A percentile compares a stretch with the other conserved stretches of the same genome.
These are phyloP conservation scores for Collybia nuda DNA, from an alignment of 768 basidiomycete species.

Conservation along the genomic window DNA sequence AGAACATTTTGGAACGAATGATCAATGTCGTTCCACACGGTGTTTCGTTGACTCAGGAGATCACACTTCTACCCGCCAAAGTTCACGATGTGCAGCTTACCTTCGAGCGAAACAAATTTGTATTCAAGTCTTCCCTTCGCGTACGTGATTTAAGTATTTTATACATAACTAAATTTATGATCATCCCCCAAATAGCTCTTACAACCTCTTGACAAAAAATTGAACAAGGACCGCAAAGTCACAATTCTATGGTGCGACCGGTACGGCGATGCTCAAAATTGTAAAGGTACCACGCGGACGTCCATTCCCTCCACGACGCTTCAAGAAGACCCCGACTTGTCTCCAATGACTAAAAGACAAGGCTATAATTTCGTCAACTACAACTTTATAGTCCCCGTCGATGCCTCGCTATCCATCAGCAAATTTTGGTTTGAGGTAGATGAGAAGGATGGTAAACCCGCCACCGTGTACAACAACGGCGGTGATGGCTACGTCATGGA, in stretches of 20 bases:
- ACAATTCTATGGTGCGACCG: constrained; percentile 43
- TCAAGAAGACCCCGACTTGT: constrained; percentile 31
- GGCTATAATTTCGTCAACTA: constrained; percentile 39
- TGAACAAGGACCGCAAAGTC: constrained; percentile 37
- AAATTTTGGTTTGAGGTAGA: constrained; percentile 52
- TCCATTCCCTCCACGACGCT: constrained; percentile 27
- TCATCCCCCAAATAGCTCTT: constrained; percentile 22
- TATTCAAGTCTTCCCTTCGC: constrained; percentile 39
- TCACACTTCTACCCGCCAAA: constrained; percentile 41
- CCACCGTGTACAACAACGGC: constrained; percentile 38
- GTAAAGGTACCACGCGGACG: constrained; percentile 30
- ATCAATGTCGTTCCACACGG: constrained; percentile 45
- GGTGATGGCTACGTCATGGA: constrained; percentile 38
- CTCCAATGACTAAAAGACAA: constrained; percentile 32
- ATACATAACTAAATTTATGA: too few relatives aligned
- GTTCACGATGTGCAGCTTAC: constrained; percentile 36
- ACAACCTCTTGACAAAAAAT: constrained; percentile 29
- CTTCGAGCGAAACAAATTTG: constrained; percentile 32
- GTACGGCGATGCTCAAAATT: constrained; percentile 32
- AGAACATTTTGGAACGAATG: constrained; percentile 41
- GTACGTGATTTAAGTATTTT: constrained; percentile 22
- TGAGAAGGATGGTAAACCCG: constrained; percentile 38
- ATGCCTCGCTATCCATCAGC: constrained; percentile 38
- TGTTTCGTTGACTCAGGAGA: constrained; percentile 44
- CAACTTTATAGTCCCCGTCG: constrained; percentile 41